Base-by-base conservation (phyloP, 371 early-diverging fungal species). In the Mortierella sp. region DNA sequence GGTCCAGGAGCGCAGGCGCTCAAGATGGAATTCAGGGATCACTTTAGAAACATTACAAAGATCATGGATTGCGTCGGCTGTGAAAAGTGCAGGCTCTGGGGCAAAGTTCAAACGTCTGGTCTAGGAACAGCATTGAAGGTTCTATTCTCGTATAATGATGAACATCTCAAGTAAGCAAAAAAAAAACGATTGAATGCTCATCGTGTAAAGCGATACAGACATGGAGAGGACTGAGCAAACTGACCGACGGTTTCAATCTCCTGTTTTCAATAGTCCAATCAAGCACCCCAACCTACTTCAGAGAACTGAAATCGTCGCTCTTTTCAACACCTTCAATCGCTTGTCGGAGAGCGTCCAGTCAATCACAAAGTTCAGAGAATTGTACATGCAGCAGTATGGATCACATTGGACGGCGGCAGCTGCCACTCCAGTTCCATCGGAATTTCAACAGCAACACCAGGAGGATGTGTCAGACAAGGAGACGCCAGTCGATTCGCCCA, bases 51-150 rank as follows among this genome's bases (percentile, higher is more conserved):
- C 80, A 92, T 99, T 18, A 91, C 97, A 16, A 82, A 89, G 34
- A 97, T 98, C 71, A 96, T 99, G 97, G 98, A 98, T 79, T 98
- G 99, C 72, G 96, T 99, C 16, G 95, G 93, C 0, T 99, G 99
- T 80, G 96, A 99, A 80, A 98, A 98, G 80, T 99, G 99, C 78
- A 83, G 95, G 52, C 83, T 99, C 26, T 99, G 99, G 99, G 99
- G 99, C 26, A 99, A 99, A 64, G 71, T 91, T 21, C 94, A 95
- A 71, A 89, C 90, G 14, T 81, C 59, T 43, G 74, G 74, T 10
- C 66, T 76, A 12, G 78, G 78, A 4, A 76, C 78, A 3, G 78
- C 78, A 0, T 55, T 76, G 63, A 76, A 76, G 30, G 30, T 76
- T 1, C 56, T 76, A 49, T 98, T 99, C 74, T 93, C 95, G 0